These are phyloP conservation scores for Fistulinella prunicolor DNA, from an alignment of 768 basidiomycete species.

Conservation along the genomic window DNA sequence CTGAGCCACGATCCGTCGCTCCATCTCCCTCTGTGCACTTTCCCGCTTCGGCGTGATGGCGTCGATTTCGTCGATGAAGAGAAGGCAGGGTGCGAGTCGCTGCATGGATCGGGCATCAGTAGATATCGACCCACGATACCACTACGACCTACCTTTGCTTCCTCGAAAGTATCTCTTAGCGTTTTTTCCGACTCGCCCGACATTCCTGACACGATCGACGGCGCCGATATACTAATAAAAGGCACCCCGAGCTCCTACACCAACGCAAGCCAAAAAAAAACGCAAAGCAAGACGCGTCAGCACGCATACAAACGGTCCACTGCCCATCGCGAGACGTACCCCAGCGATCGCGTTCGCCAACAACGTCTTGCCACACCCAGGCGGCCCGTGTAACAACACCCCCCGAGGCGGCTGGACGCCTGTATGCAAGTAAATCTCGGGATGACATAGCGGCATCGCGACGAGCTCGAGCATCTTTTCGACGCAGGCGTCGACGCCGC, in stretches of 20 bases:
- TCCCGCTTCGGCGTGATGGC: slow-evolving; percentile 97
- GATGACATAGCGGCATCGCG: slow-evolving; percentile 91
- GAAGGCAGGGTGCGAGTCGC: slow-evolving; percentile 86
- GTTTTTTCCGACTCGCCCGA: slow-evolving; percentile 99
- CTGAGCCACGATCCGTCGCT: slow-evolving; percentile 94
- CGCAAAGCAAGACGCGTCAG: not conserved
- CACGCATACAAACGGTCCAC: not conserved
- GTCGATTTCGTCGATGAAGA: slow-evolving; percentile 98
- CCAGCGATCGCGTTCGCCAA: slow-evolving; percentile 95
- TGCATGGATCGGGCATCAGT: slow-evolving; percentile 28
- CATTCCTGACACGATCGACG: slow-evolving; percentile 96
- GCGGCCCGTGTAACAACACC: slow-evolving; percentile 90
- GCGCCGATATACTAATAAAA: slow-evolving; percentile 93
- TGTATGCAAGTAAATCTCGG: slow-evolving; percentile 91
- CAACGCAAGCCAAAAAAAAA: not conserved
- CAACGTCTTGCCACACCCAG: slow-evolving; percentile 95
- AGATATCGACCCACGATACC: not conserved
- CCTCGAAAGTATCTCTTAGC: slow-evolving; percentile 92
- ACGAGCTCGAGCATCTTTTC: slow-evolving; percentile 97
- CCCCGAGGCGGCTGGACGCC: slow-evolving; percentile 92
- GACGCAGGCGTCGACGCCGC: slow-evolving; percentile 80
- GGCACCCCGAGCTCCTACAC: slow-evolving; percentile 85
- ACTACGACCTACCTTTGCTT: slow-evolving; percentile 72
- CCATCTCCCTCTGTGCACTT: slow-evolving; percentile 98
- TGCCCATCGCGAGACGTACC: slow-evolving; percentile 47